A percentile compares a stretch with the other conserved stretches of the same genome.
Conservation (phyloP, 1,284 basidiomycete genomes). For the Thecaphora thlaspeos region DNA sequence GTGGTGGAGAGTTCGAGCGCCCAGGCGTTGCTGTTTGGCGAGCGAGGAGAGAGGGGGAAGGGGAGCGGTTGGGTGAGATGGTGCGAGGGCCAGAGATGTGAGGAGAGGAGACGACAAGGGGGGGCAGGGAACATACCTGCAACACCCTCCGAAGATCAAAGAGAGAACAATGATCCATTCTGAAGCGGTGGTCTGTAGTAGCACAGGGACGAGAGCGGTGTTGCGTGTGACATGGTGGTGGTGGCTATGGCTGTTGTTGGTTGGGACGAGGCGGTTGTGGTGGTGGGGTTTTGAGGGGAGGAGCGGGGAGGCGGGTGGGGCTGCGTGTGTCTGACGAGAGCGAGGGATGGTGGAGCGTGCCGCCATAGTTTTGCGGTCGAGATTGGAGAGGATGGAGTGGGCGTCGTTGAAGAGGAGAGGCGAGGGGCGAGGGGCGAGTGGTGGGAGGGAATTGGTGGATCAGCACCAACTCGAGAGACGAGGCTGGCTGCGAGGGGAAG, state of each 20-base stretch:
- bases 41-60: not conserved
- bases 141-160: slow-evolving; percentile 57
- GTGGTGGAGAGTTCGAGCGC: slow-evolving; percentile 48
- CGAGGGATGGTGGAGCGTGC: not conserved
- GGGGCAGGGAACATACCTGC: slow-evolving; percentile 16
- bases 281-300: not conserved
- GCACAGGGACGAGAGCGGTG: slow-evolving; percentile 3
- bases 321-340: not conserved
- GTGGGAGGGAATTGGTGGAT: too few relatives aligned
- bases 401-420: not conserved
- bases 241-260: not conserved
- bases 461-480: too few relatives aligned
- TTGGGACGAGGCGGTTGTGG: not conserved
- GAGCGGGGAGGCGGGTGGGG: too few relatives aligned
- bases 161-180: slow-evolving; percentile 45
- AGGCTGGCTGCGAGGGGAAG: too few relatives aligned
- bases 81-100: not conserved
- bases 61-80: not conserved
- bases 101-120: not conserved
- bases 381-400: not conserved
- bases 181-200: slow-evolving; percentile 16
- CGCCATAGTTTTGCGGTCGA: not conserved
- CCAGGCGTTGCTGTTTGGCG: slow-evolving; percentile 39
- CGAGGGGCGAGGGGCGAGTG: too few relatives aligned
- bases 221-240: slow-evolving; percentile 1